Evolutionary conservation across 208 protist genomes (phyloP), one percentile per base, ranked within the genome.

Genomic region (Leishmania amazonensis): DNA sequence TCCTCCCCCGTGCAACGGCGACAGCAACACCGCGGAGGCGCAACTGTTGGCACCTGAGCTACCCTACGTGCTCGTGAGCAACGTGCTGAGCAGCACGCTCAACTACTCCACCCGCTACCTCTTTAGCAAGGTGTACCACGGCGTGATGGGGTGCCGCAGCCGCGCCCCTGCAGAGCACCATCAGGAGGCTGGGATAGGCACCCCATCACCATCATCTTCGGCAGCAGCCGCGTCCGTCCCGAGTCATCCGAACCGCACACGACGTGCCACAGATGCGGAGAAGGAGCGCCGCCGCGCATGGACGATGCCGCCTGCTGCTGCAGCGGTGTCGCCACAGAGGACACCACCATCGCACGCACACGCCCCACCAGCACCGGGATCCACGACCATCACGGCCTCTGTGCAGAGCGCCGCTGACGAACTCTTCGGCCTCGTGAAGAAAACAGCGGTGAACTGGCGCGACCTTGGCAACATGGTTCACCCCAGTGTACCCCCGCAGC

Each of bases 51-150:
- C 80, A 15, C 70, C 78, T 11, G 87, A 87, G 58, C 79, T 93
- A 47, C 83, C 85, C 24, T 86, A 78, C 65, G 82, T 81, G 11
- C 83, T 96, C 28, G 80, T 80, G 19, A 75, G 77, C 74, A 93
- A 95, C 68, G 88, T 89, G 28, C 38, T 95, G 51, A 81, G 83
- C 68, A 87, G 79, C 67, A 82, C 81, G 2, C 76, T 93, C 28
- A 87, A 91, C 73, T 95, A 89, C 83, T 73, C 85, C 45, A 67
- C 84, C 3, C 72, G 85, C 40, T 96, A 90, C 78, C 74, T 79
- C 1, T 79, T 81, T 7, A 95, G 90, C 77, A 77, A 81, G 31
- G 78, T 91, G 7, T 90, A 81, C 24, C 85, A 79, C 0, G 87
- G 85, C 1, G 88, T 91, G n/a, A 83, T 87, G 76, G 15, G 40